Base-by-base conservation (phyloP, 495 filamentous ascomycete genomes). In the Aspergillus baeticus region DNA sequence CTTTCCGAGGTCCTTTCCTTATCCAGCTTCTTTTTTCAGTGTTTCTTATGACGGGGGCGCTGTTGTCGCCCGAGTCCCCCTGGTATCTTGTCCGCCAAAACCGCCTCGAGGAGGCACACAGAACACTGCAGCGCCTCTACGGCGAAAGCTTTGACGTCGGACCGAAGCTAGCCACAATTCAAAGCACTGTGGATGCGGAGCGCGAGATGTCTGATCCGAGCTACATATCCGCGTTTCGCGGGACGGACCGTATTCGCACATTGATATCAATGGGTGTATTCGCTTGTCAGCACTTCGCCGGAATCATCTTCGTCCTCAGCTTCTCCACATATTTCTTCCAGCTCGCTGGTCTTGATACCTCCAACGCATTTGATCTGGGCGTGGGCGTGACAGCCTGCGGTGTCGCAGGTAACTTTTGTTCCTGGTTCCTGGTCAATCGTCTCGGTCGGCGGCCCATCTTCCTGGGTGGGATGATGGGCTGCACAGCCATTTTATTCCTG, bases 321-420 rank as follows among this genome's bases (percentile, higher is more conserved):
- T 85, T 83, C 50, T 79, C 80, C 0, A 87, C 83, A 1, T 85
- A 84, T 43, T 86, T 89, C 70, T 87, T 86, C 65, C 71, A 78
- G 49, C 78, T 81, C 47, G 84, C 84, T 6, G 85, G 85, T 1
- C 63, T 87, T 23, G 64, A 74, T 0, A 77, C 76, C 0, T 62
- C 73, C 10, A 58, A 67, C 13, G 63, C 66, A 0, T 71, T 76
- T 37, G 59, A 66, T 53, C 49, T 69, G 23, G 29, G 60, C 45
- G 61, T 70, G 36, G 36, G 64, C 48, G 47, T 67, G 58, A 61
- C 60, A n/a, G 66, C 62, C 0, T 63, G 68, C 22, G 70, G 68
- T 2, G 61, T 71, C 6, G 38, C 66, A 5, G 68, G 62, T 1
- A 68, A 60, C 13, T 7, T 71, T 2, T 43, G 55, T 22, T 64